These are phyloP conservation scores for Aspergillus uvarum DNA, from an alignment of 2,329 filamentous ascomycete species.

Conservation along the genomic window DNA sequence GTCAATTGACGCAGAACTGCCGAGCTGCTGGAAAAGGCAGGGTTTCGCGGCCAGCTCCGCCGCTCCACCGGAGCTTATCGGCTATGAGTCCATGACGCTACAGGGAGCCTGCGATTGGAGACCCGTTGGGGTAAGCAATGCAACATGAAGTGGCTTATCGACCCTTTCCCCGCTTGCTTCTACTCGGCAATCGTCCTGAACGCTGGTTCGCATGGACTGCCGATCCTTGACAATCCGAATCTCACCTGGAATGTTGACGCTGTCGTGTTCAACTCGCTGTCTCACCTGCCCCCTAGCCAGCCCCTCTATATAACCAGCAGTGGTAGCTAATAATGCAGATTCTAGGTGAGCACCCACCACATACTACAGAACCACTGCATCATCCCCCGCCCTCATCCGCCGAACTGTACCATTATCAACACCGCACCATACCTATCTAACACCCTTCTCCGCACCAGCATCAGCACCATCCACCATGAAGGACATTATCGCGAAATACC, in stretches of 20 bases:
- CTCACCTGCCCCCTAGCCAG: not conserved
- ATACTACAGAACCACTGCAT: not conserved
- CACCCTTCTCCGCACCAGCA: not conserved
- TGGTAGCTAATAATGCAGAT: not conserved
- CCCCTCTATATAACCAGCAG: not conserved
- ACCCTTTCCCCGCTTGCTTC: not conserved
- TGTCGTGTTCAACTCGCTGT: not conserved
- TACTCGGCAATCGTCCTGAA: not conserved
- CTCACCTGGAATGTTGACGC: too few species aligned
- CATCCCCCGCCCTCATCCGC: not conserved
- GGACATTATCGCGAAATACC: conserved; percentile 34
- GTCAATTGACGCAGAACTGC: not conserved
- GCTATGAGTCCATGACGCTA: not conserved
- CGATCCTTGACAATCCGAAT: not conserved
- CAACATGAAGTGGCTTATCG: not conserved
- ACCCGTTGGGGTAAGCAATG: too few species aligned
- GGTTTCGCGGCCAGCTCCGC: not conserved
- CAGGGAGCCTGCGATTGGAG: not conserved
- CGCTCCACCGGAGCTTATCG: not conserved
- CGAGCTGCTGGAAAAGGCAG: not conserved
- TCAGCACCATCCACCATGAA: conserved; percentile 5
- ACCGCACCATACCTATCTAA: not conserved
- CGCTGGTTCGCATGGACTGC: not conserved
- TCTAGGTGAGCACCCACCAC: not conserved
- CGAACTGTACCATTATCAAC: not conserved